These are phyloP conservation scores for Phaeosphaeria sp. DNA, from an alignment of 2,329 filamentous ascomycete genomes.

Conservation along the genomic window DNA sequence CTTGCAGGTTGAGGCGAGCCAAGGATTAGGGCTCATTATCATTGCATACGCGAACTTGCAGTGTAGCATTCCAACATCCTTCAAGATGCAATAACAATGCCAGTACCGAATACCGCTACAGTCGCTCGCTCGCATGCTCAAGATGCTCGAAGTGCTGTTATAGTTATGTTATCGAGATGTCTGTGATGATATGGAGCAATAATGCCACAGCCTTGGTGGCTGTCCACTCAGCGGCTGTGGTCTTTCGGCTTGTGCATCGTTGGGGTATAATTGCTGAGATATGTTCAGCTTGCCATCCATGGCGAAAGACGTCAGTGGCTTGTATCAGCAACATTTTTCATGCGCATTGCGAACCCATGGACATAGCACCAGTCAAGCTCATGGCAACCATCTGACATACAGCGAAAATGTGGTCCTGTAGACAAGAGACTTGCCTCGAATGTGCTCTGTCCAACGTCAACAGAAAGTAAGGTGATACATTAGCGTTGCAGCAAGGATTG, in stretches of 20 bases:
- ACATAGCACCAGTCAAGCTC: not conserved
- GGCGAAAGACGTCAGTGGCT: not conserved
- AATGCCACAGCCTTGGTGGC: slow-evolving; percentile 2
- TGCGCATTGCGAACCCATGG: not conserved
- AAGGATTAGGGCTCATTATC: not conserved
- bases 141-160: not conserved
- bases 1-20: slow-evolving; percentile 11
- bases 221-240: slow-evolving; percentile 2
- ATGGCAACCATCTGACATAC: not conserved
- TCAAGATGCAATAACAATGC: not conserved
- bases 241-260: not conserved
- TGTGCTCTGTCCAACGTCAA: not conserved
- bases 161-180: not conserved
- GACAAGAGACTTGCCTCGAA: not conserved
- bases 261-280: not conserved
- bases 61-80: not conserved
- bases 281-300: slow-evolving; percentile 2
- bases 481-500: not conserved
- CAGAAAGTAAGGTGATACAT: not conserved
- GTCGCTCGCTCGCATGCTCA: not conserved
- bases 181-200: slow-evolving; percentile 6
- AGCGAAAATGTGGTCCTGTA: not conserved
- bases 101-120: not conserved
- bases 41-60: not conserved
- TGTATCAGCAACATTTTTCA: not conserved